A percentile compares a stretch with the other conserved stretches of the same genome.
Conservation (phyloP, 1,284 basidiomycete genomes). For the Coriolopsis trogii region DNA sequence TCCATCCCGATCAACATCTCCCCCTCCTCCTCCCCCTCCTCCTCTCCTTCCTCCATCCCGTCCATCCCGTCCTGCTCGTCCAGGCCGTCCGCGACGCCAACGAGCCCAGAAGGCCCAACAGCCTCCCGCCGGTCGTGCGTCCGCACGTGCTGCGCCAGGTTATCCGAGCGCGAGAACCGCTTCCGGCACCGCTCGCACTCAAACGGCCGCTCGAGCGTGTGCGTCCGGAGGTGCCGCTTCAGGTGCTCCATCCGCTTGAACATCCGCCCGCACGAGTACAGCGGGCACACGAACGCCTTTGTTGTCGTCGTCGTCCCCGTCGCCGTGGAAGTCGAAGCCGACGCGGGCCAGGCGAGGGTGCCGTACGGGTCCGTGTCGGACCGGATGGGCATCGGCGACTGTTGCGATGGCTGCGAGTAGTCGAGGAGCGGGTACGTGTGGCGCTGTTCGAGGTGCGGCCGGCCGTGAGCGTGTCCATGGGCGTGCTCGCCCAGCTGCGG, state of each 20-base stretch:
- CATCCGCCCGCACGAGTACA: constrained; percentile 77
- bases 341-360: constrained; percentile 9
- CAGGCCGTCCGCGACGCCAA: constrained; percentile 29
- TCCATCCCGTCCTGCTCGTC: constrained; percentile 24
- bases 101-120: constrained; percentile 21
- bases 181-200: constrained; percentile 74
- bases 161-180: constrained; percentile 84
- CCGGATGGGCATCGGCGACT: constrained; percentile 14
- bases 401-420: constrained; percentile 9
- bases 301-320: constrained; percentile 38
- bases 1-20: neutral
- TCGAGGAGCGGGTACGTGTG: constrained; percentile 29
- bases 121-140: constrained; percentile 62
- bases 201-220: constrained; percentile 86
- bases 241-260: constrained; percentile 93
- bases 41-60: constrained; percentile 31
- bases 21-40: constrained; percentile 31
- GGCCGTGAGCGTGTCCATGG: constrained; percentile 5
- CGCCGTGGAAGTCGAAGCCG: constrained; percentile 21
- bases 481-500: neutral
- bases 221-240: constrained; percentile 86
- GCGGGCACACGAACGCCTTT: constrained; percentile 78
- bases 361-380: constrained; percentile 26
- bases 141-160: constrained; percentile 81
- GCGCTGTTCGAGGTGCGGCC: constrained; percentile 27